Evolutionary conservation across 2,329 filamentous ascomycete genomes (phyloP).

Genomic region (Penicillium sp.): DNA sequence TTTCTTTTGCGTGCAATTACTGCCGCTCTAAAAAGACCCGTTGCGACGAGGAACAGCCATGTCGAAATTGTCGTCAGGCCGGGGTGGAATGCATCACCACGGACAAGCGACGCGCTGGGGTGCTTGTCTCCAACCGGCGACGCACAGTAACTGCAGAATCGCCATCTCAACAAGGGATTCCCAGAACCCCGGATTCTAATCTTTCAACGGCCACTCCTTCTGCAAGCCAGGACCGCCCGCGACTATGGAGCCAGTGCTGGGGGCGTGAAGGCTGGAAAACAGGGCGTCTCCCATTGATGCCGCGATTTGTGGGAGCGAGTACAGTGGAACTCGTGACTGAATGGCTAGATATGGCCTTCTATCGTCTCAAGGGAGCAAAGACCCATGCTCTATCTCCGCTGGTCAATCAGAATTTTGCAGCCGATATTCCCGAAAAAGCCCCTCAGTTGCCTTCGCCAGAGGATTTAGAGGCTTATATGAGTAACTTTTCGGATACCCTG

Average conservation of each 20-base stretch:
- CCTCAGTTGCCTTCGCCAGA: background rate
- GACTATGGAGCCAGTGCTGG: conserved; percentile 21
- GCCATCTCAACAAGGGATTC: background rate
- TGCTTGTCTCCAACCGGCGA: conserved; percentile 13
- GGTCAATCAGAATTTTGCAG: conserved; percentile 11
- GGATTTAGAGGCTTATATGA: conserved; percentile 8
- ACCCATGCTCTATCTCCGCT: conserved; percentile 15
- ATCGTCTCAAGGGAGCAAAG: conserved; percentile 15
- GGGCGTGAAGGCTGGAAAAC: conserved; percentile 22
- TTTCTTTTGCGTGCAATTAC: conserved; percentile 21
- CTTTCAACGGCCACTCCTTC: conserved; percentile 2
- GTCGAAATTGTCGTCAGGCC: conserved; percentile 18
- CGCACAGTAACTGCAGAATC: conserved; percentile 3
- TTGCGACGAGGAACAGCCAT: conserved; percentile 22
- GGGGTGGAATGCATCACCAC: conserved; percentile 21
- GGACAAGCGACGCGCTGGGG: conserved; percentile 21
- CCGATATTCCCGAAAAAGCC: conserved; percentile 6
- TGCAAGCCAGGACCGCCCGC: conserved; percentile 10
- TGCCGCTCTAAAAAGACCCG: conserved; percentile 24
- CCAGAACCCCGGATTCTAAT: conserved; percentile 7
- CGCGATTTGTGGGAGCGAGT: conserved; percentile 19
- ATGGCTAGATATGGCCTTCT: conserved; percentile 23
- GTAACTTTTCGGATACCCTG: conserved; percentile 13
- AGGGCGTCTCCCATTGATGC: conserved; percentile 21
- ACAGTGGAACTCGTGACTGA: conserved; percentile 21